A percentile compares a stretch with the other conserved stretches of the same genome.
These are phyloP conservation scores for Pseudogymnoascus sp. DNA, from an alignment of 2,329 filamentous ascomycete species.

Conservation along the genomic window DNA sequence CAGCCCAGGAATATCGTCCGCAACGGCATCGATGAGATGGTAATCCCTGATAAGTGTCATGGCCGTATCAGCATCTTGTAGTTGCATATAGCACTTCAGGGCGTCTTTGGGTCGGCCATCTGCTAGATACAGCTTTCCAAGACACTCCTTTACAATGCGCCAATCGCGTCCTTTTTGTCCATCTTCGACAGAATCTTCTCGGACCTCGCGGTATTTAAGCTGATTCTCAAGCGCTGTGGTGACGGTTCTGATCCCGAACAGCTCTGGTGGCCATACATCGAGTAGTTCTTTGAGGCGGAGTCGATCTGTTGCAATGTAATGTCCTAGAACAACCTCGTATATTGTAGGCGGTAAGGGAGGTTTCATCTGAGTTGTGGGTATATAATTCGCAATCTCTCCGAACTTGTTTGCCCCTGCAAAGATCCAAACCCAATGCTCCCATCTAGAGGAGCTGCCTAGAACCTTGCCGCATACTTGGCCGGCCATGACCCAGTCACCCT, in stretches of 20 bases:
- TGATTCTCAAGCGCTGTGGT: conserved; percentile 75
- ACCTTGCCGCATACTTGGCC: conserved; percentile 78
- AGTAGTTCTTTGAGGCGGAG: conserved; percentile 68
- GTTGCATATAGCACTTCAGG: conserved; percentile 75
- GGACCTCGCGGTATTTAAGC: conserved; percentile 65
- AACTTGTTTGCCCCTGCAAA: conserved; percentile 82
- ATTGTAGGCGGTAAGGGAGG: conserved; percentile 73
- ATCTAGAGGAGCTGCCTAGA: conserved; percentile 66
- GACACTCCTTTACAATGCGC: conserved; percentile 77
- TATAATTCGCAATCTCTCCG: conserved; percentile 79
- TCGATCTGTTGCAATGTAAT: conserved; percentile 77
- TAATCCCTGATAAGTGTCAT: conserved; percentile 80
- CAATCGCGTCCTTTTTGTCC: conserved; percentile 71
- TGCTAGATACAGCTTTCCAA: conserved; percentile 78
- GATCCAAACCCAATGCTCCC: conserved; percentile 93
- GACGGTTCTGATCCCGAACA: conserved; percentile 73
- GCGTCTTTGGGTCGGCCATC: conserved; percentile 77
- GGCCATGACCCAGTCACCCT: conserved; percentile 66
- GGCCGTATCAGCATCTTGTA: conserved; percentile 85
- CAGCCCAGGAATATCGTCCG: conserved; percentile 83
- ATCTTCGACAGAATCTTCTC: conserved; percentile 66
- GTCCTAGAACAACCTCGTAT: conserved; percentile 81
- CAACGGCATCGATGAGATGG: conserved; percentile 81
- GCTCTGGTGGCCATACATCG: conserved; percentile 72
- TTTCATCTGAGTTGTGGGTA: conserved; percentile 68